Percentiles rank a stretch among this genome's conserved stretches.
Evolutionary conservation across 495 filamentous ascomycete species (phyloP).

Genomic region (Neurospora sp.): DNA sequence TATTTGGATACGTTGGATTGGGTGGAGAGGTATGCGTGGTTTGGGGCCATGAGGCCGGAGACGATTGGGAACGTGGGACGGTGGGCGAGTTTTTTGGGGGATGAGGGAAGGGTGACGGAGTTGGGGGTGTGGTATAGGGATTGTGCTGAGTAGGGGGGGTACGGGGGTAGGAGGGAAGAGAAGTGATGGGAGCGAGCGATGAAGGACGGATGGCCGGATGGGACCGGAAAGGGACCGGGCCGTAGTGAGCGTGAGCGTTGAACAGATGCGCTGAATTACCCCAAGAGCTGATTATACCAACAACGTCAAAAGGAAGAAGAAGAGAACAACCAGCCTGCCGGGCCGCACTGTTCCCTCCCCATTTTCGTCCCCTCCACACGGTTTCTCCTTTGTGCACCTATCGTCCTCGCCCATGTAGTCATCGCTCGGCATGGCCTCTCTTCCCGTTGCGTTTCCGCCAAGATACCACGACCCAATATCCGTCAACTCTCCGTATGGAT

Average conservation of each 20-base stretch:
- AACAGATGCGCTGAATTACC: not conserved
- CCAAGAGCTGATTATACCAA: not conserved
- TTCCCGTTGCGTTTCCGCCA: constrained; percentile 37
- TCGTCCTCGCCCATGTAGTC: not conserved
- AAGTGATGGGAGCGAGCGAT: not conserved
- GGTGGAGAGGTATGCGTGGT: constrained; percentile 18
- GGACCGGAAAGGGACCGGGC: not conserved
- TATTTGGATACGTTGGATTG: constrained; percentile 17
- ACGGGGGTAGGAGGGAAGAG: not conserved
- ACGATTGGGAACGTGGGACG: constrained; percentile 11
- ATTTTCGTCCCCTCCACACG: not conserved
- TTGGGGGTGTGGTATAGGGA: constrained; percentile 14
- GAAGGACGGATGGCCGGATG: not conserved
- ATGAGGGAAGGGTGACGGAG: constrained; percentile 8
- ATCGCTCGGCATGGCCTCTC: not conserved
- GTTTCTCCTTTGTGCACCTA: not conserved
- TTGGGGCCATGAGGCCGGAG: constrained; percentile 15
- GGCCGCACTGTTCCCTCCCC: not conserved
- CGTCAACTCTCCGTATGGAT: constrained; percentile 42
- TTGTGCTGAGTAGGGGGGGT: not conserved
- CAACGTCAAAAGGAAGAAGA: not conserved
- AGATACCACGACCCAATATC: constrained; percentile 54
- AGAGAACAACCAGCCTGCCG: not conserved
- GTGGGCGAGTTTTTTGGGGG: constrained; percentile 13
- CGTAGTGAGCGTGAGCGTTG: not conserved